Percentiles rank a stretch among this genome's conserved stretches.
Evolutionary conservation across 352 stramenopile genomes (phyloP).

Genomic region (Pythium periplocum): DNA sequence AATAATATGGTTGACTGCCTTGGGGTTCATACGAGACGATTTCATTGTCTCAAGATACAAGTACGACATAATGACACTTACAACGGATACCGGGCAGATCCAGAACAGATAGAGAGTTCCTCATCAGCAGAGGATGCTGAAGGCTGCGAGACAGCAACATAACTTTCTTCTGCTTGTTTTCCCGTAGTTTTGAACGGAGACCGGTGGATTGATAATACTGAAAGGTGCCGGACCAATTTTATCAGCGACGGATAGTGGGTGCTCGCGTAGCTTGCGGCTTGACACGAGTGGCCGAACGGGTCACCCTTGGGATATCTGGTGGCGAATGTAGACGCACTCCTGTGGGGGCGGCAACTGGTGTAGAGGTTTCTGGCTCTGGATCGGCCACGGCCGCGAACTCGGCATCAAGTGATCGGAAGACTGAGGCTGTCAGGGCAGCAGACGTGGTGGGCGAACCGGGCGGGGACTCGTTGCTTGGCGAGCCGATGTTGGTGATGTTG

Average conservation of each 20-base stretch:
- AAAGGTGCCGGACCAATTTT: no score
- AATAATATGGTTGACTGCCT: no score
- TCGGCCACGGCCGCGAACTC: constrained; percentile 65
- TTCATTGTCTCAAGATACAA: no score
- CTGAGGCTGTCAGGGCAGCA: constrained; percentile 12
- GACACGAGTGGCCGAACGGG: constrained; percentile 25
- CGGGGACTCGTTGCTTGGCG: constrained; percentile 30
- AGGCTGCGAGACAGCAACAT: no score
- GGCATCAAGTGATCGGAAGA: constrained; percentile 60
- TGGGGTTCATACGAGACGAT: no score
- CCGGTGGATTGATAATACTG: no score
- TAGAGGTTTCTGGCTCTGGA: constrained; percentile 15
- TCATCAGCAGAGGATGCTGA: no score
- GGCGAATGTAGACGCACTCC: constrained; percentile 33
- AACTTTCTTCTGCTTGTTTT: no score
- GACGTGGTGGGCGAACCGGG: constrained; percentile 13
- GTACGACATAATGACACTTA: no score
- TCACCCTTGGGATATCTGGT: constrained; percentile 40
- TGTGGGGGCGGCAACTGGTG: constrained; percentile 5
- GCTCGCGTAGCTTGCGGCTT: constrained; percentile 25
- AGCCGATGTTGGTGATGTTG: constrained; percentile 25
- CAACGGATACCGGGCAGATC: no score
- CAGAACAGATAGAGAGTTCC: no score
- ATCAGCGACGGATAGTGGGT: constrained; percentile 9
- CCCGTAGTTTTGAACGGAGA: no score